Conservation (phyloP, 2,329 filamentous ascomycete species). For the Alternaria metachromatica region DNA sequence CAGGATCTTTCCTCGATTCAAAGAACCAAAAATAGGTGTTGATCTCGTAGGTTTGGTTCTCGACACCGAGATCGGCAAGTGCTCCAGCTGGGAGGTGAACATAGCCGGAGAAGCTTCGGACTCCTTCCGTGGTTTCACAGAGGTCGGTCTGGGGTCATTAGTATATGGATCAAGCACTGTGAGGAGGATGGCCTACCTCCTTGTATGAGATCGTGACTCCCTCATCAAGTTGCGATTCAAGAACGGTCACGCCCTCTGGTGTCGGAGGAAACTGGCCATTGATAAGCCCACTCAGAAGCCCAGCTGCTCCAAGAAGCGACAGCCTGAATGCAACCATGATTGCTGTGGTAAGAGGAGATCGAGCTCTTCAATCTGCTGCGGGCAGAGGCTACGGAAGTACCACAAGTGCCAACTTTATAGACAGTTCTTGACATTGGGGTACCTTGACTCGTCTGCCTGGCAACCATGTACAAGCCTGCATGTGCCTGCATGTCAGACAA, state of each 20-base stretch:
- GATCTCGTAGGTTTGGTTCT: constrained; percentile 52
- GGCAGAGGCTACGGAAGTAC: not conserved
- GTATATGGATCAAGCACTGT: not conserved
- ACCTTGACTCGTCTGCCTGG: not conserved
- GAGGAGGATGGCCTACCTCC: constrained; percentile 37
- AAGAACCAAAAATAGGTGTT: constrained; percentile 72
- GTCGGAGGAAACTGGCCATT: constrained; percentile 50
- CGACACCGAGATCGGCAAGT: constrained; percentile 43
- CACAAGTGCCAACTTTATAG: not conserved
- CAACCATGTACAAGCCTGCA: not conserved
- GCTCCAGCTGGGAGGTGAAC: constrained; percentile 62
- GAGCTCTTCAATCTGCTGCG: not conserved
- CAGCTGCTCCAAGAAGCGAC: constrained; percentile 21
- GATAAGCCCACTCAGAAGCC: constrained; percentile 17
- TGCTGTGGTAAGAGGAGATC: not conserved
- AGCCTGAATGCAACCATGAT: constrained; percentile 15
- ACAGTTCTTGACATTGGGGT: not conserved
- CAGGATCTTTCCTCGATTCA: constrained; percentile 62
- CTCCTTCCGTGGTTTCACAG: constrained; percentile 64
- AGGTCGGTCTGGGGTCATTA: constrained; percentile 47
- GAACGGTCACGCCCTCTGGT: constrained; percentile 46
- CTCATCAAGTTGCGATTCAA: constrained; percentile 50
- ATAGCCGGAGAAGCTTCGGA: constrained; percentile 66
- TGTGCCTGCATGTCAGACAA: constrained; percentile 1
- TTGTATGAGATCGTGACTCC: constrained; percentile 55